These are phyloP conservation scores for Botryotinia narcissicola DNA, from an alignment of 2,329 filamentous ascomycete genomes.

Conservation along the genomic window DNA sequence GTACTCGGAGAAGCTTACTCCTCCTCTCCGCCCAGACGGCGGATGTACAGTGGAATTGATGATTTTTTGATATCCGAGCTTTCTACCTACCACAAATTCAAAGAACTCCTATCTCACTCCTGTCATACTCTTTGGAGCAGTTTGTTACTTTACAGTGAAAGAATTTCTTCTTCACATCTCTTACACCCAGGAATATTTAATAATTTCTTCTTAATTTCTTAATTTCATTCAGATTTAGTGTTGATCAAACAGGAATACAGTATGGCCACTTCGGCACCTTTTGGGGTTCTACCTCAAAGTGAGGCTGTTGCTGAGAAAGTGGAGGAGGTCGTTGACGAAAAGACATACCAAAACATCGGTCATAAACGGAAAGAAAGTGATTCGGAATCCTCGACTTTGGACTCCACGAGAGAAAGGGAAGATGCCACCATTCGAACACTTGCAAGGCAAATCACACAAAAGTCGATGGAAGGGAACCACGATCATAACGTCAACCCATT, in stretches of 20 bases:
- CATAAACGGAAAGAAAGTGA: slow-evolving; percentile 14
- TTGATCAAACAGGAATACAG: not conserved
- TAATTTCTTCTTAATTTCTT: not conserved
- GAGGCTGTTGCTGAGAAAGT: slow-evolving; percentile 16
- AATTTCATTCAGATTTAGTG: not conserved
- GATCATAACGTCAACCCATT: slow-evolving; percentile 49
- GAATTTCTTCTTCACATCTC: not conserved
- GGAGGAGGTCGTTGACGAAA: slow-evolving; percentile 14
- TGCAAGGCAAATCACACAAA: slow-evolving; percentile 16
- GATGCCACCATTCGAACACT: slow-evolving; percentile 12
- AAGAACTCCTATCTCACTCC: not conserved
- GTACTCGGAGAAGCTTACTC: slow-evolving; percentile 1
- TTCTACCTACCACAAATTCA: not conserved
- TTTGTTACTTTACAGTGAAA: not conserved
- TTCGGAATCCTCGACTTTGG: slow-evolving; percentile 11
- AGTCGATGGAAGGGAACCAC: not conserved
- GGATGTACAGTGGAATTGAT: not conserved
- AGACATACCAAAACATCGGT: not conserved
- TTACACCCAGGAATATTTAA: not conserved
- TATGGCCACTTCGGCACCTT: slow-evolving; percentile 26
- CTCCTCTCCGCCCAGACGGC: not conserved
- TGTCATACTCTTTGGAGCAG: not conserved
- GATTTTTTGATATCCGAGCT: not conserved
- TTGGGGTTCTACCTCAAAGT: slow-evolving; percentile 22
- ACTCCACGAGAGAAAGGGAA: slow-evolving; percentile 6